Percentiles rank a stretch among this genome's conserved stretches.
phyloP scores from a whole-genome alignment of 176 grass and related monocot species.

The Dactylis glomerata region DNA sequence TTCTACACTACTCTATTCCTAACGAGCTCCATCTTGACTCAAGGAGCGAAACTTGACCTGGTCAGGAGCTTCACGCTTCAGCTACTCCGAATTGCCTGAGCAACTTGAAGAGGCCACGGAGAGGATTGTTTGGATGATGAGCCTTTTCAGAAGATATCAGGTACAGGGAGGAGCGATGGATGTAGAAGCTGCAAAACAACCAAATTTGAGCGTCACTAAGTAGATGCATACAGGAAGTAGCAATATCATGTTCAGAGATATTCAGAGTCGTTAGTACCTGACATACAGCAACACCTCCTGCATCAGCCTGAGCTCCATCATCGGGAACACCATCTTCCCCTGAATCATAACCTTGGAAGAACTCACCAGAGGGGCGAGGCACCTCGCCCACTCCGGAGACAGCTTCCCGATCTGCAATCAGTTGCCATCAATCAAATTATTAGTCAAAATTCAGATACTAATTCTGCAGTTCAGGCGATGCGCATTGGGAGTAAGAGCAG shows the following conservation, averaged over 20 bases:
- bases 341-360: slow-evolving; percentile 76
- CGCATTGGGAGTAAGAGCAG: background rate
- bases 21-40: background rate
- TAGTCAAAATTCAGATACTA: background rate
- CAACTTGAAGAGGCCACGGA: slow-evolving; percentile 46
- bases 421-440: background rate
- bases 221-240: background rate
- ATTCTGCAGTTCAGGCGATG: background rate
- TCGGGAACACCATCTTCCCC: slow-evolving; percentile 47
- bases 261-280: slow-evolving; percentile 50
- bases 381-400: slow-evolving; percentile 59
- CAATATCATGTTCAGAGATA: background rate
- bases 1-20: slow-evolving; percentile 3
- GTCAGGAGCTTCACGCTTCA: background rate
- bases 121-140: slow-evolving; percentile 45
- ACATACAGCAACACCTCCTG: slow-evolving; percentile 69
- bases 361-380: slow-evolving; percentile 62
- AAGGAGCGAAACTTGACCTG: too few species aligned
- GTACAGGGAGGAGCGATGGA: slow-evolving; percentile 56
- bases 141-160: slow-evolving; percentile 8
- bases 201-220: background rate
- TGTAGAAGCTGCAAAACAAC: slow-evolving; percentile 59
- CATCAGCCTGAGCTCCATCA: slow-evolving; percentile 62
- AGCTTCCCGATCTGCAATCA: slow-evolving; percentile 73
- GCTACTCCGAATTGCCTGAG: slow-evolving; percentile 33